Conservation (phyloP, 495 filamentous ascomycete species). For the Cenococcum geophilum region DNA sequence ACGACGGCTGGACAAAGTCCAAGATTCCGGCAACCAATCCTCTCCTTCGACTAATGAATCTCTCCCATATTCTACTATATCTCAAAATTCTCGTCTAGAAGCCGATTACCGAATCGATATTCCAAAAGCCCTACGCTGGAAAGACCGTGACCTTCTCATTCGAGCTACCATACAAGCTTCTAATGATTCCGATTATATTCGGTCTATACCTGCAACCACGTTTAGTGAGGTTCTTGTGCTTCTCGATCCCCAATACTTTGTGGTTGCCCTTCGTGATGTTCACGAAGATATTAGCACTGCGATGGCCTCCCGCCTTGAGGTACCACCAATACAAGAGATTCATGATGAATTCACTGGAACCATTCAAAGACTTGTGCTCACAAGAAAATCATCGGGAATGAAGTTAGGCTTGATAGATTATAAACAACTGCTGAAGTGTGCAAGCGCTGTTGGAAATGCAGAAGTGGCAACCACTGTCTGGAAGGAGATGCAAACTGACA, state of each 20-base stretch:
- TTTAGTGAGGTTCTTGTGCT: conserved; percentile 47
- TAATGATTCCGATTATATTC: conserved; percentile 27
- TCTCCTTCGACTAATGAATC: too few species aligned
- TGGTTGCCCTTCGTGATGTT: conserved; percentile 8
- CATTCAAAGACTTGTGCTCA: background rate
- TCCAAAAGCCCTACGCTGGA: background rate
- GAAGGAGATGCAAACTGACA: conserved; percentile 42
- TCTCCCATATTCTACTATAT: conserved; percentile 1
- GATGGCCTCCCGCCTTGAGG: background rate
- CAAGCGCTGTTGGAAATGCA: conserved; percentile 45
- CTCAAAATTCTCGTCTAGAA: background rate
- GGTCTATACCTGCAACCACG: conserved; percentile 34
- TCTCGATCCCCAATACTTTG: conserved; percentile 43
- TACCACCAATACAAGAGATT: background rate
- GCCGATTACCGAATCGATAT: background rate
- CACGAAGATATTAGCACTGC: background rate
- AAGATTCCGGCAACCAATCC: too few species aligned
- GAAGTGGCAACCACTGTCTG: conserved; percentile 48
- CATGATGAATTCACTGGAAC: background rate
- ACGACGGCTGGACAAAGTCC: too few species aligned
- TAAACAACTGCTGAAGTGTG: conserved; percentile 51
- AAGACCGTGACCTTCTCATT: conserved; percentile 23
- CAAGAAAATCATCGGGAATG: conserved; percentile 17
- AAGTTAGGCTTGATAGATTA: conserved; percentile 46
- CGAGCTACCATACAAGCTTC: conserved; percentile 16